Base-by-base conservation (phyloP, 768 basidiomycete species). In the Kwoniella sp. region DNA sequence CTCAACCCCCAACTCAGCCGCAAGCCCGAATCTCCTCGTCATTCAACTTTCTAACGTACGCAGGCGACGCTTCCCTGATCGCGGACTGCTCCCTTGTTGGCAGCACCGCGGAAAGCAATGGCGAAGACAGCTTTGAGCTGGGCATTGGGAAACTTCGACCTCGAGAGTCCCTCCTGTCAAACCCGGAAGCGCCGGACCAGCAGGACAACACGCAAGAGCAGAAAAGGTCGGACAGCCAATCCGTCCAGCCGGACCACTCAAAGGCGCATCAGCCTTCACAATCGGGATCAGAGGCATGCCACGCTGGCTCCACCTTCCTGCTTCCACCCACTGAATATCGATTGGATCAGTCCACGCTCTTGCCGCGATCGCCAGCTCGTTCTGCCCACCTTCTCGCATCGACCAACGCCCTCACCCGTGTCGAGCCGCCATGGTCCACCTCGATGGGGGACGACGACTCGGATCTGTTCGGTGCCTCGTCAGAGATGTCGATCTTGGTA, bases 381-480 rank as follows among this genome's bases (percentile, higher is more conserved):
- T 43, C 33, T 2, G 46, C 39, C 12, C 44, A 62, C 36, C 39
- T 52, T 4, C 39, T 55, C 22, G 42, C 52, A 7, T 26, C 50
- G 3, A 47, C n/a, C 12, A 31, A 59, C 29, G 58, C 58, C 17
- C 11, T 59, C 3, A 26, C 11, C 19, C 19, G 32, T 15, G 45
- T 50, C 17, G 22, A 54, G 14, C 49, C 58, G 9, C 58, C 58
- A 25, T 56, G 58, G 58, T 11, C 36, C 34, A n/a, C n/a, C n/a
- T n/a, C n/a, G n/a, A n/a, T n/a, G n/a, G n/a, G n/a, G n/a, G 46
- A 10, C 5, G 50, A 53, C 28, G 39, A 45, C 14, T 44, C 46
- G 19, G 14, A 28, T 10, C 5, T 43, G n/a, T 38, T 12, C 25
- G 37, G 26, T n/a, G 17, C 56, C 9, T 57, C 47, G n/a, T n/a